Percentiles rank a stretch among this genome's conserved stretches.
phyloP scores from a whole-genome alignment of 2,329 filamentous ascomycete genomes.

The Ambrosiella beaveri region DNA sequence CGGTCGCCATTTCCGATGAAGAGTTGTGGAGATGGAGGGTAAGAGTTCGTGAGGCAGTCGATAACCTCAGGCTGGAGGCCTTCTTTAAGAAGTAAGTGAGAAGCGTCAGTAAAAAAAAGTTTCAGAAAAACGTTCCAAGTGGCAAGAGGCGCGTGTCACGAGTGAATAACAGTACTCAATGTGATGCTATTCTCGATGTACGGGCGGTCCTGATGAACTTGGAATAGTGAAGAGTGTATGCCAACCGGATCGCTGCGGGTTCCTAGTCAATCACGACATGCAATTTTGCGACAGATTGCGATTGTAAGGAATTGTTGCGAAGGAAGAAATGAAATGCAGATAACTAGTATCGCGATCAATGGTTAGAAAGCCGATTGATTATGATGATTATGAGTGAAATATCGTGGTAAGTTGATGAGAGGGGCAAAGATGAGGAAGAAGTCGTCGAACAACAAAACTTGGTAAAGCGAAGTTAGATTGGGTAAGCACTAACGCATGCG shows the following conservation, averaged over 20 bases:
- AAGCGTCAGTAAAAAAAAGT: slow-evolving; percentile 10
- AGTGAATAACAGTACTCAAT: background rate
- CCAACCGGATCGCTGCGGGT: slow-evolving; percentile 10
- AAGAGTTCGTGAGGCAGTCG: background rate
- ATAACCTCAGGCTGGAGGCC: background rate
- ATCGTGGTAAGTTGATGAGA: too few relatives aligned
- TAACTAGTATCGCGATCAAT: background rate
- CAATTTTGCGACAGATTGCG: background rate
- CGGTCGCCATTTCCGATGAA: background rate
- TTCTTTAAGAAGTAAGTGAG: slow-evolving; percentile 3
- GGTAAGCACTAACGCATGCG: background rate
- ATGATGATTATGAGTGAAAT: too few relatives aligned
- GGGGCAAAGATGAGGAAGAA: too few relatives aligned
- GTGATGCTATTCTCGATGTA: slow-evolving; percentile 1
- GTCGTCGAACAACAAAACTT: too few relatives aligned
- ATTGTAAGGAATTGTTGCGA: background rate
- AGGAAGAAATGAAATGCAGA: background rate
- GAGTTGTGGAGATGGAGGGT: background rate
- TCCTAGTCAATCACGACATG: background rate
- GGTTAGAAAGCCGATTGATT: too few relatives aligned
- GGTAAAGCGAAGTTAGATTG: too few relatives aligned
- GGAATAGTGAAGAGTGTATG: slow-evolving; percentile 8
- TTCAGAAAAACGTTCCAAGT: slow-evolving; percentile 3
- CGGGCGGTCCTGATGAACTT: background rate
- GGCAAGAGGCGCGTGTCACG: background rate